Percentiles rank a stretch among this genome's conserved stretches.
phyloP scores from a whole-genome alignment of 768 basidiomycete genomes.

The Leccinum arenicola region DNA sequence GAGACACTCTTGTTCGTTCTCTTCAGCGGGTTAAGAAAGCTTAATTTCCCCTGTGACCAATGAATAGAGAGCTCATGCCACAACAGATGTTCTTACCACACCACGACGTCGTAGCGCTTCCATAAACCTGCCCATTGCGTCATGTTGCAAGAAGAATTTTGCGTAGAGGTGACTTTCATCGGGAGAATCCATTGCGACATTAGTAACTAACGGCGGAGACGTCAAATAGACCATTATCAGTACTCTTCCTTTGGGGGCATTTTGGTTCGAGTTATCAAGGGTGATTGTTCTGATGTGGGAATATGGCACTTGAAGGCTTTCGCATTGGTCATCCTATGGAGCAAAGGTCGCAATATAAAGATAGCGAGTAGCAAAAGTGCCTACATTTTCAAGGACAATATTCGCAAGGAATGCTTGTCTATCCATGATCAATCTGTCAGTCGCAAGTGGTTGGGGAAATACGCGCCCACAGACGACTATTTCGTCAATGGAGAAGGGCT shows the following conservation, averaged over 20 bases:
- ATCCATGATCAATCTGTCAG: conserved; percentile 53
- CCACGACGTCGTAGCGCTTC: conserved; percentile 42
- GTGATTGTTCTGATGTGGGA: conserved; percentile 27
- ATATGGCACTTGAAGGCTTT: conserved; percentile 50
- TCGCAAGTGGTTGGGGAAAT: conserved; percentile 35
- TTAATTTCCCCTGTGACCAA: conserved; percentile 27
- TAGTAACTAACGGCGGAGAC: conserved; percentile 39
- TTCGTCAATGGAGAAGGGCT: conserved; percentile 48
- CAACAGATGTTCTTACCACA: conserved; percentile 37
- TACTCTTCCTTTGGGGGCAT: conserved; percentile 16
- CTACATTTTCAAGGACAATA: conserved; percentile 31
- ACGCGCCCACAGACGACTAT: conserved; percentile 36
- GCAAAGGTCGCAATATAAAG: conserved; percentile 5
- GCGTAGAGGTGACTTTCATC: conserved; percentile 25
- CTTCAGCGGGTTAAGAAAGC: conserved; percentile 22
- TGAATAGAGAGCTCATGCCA: conserved; percentile 1
- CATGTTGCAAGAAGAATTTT: conserved; percentile 38
- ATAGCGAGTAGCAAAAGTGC: background rate
- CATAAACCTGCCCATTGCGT: conserved; percentile 37
- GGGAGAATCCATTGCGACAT: conserved; percentile 22
- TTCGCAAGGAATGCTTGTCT: conserved; percentile 49
- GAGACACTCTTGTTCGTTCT: conserved; percentile 24
- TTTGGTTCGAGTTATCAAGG: conserved; percentile 23
- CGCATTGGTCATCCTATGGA: conserved; percentile 45
- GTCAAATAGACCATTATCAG: conserved; percentile 32